Percentiles rank a stretch among this genome's conserved stretches.
These are phyloP conservation scores for Elongisporangium prolatum DNA, from an alignment of 352 stramenopile genomes.

Conservation along the genomic window DNA sequence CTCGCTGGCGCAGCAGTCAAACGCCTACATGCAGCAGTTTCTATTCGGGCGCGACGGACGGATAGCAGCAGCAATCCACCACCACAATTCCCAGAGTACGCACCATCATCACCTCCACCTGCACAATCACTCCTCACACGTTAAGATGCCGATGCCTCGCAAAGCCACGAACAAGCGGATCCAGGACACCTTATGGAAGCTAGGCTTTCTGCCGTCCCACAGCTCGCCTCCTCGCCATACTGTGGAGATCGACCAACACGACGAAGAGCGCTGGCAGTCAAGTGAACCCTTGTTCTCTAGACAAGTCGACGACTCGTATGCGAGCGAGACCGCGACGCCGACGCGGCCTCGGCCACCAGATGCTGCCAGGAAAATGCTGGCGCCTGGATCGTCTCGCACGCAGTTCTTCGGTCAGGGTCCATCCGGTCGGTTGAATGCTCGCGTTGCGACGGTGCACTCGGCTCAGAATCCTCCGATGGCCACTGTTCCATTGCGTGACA, in stretches of 20 bases:
- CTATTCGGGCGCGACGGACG: constrained; percentile 28
- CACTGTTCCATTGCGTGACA: not conserved
- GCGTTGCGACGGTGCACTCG: not conserved
- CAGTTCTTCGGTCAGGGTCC: not conserved
- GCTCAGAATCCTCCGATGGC: not conserved
- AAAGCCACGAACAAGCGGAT: constrained; percentile 16
- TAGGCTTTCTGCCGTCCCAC: constrained; percentile 27
- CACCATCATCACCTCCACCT: constrained; percentile 5
- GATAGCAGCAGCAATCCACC: constrained; percentile 14
- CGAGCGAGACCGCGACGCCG: constrained; percentile 16
- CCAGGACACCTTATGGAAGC: constrained; percentile 30
- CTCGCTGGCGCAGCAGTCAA: constrained; percentile 39
- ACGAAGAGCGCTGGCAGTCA: constrained; percentile 3
- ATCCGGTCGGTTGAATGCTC: not conserved
- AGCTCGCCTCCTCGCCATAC: constrained; percentile 5
- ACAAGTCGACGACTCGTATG: constrained; percentile 13
- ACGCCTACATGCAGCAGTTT: constrained; percentile 44
- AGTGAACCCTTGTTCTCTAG: not conserved
- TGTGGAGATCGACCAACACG: not conserved
- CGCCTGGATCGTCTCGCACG: not conserved
- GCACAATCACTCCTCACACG: not conserved
- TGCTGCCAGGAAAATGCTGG: not conserved
- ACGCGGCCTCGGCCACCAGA: not conserved
- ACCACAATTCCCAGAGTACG: constrained; percentile 2
- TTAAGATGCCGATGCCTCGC: constrained; percentile 3